Percentiles rank a stretch among this genome's conserved stretches.
Evolutionary conservation across 345 rosid species (phyloP).

Genomic region (Pistacia vera): DNA sequence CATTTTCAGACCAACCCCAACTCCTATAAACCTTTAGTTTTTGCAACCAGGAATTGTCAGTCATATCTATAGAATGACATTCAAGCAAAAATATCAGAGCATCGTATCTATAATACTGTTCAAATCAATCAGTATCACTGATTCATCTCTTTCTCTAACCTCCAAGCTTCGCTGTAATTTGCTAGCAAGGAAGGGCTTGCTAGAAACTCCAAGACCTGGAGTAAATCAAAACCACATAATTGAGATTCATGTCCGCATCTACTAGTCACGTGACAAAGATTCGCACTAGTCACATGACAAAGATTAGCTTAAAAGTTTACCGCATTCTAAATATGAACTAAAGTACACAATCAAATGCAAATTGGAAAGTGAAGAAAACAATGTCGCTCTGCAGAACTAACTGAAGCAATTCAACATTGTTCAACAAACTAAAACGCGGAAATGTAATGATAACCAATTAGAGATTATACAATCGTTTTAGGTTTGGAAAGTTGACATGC

Average conservation of each 20-base stretch:
- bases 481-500: too few relatives aligned
- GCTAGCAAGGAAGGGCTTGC: not conserved
- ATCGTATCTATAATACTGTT: not conserved
- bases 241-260: conserved; percentile 1
- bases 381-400: not conserved
- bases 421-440: not conserved
- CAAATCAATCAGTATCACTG: not conserved
- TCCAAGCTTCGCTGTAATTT: not conserved
- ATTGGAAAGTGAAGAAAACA: not conserved
- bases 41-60: too few relatives aligned
- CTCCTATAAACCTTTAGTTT: too few relatives aligned
- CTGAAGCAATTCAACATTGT: not conserved
- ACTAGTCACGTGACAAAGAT: not conserved
- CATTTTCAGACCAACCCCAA: too few relatives aligned
- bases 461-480: not conserved
- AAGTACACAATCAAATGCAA: not conserved
- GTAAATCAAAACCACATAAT: not conserved
- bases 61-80: too few relatives aligned
- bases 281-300: not conserved
- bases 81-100: not conserved
- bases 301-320: not conserved
- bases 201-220: not conserved
- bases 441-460: not conserved
- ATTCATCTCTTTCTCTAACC: not conserved
- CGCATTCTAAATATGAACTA: not conserved